Percentiles rank a stretch among this genome's conserved stretches.
Conservation (phyloP, 768 basidiomycete genomes). For the Trametopsis cervina region DNA sequence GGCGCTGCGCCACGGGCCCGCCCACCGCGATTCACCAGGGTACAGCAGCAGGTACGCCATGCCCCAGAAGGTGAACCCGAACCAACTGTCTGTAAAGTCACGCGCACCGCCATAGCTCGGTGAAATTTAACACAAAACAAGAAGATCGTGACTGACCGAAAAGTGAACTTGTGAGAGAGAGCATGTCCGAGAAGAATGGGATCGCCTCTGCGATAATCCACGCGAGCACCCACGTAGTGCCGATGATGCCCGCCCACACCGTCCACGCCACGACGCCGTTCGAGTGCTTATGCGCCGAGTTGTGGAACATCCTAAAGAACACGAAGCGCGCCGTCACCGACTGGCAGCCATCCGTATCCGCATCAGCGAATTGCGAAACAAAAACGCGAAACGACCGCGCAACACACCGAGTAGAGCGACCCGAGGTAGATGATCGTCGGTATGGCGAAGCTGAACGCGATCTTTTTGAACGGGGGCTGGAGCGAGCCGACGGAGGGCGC, state of each 20-base stretch:
- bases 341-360: slow-evolving; percentile 14
- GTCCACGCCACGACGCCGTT: slow-evolving; percentile 21
- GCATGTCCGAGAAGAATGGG: slow-evolving; percentile 32
- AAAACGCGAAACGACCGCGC: slow-evolving; percentile 4
- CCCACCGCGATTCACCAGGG: slow-evolving; percentile 30
- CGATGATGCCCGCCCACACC: slow-evolving; percentile 21
- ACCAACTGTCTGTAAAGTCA: no score
- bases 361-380: background rate
- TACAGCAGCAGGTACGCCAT: slow-evolving; percentile 36
- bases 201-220: slow-evolving; percentile 24
- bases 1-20: slow-evolving; percentile 21
- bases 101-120: no score
- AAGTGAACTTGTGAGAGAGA: slow-evolving; percentile 34
- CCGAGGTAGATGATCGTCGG: slow-evolving; percentile 40
- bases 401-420: slow-evolving; percentile 32
- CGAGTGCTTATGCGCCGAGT: slow-evolving; percentile 30
- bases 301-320: slow-evolving; percentile 37
- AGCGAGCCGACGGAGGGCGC: slow-evolving; percentile 38
- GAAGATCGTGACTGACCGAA: slow-evolving; percentile 21
- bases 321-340: slow-evolving; percentile 37
- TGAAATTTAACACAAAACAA: no score
- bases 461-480: slow-evolving; percentile 29
- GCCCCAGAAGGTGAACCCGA: slow-evolving; percentile 39
- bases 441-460: slow-evolving; percentile 39
- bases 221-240: slow-evolving; percentile 18